Evolutionary conservation across 768 basidiomycete genomes (phyloP).

Genomic region (Ramaria rubella): DNA sequence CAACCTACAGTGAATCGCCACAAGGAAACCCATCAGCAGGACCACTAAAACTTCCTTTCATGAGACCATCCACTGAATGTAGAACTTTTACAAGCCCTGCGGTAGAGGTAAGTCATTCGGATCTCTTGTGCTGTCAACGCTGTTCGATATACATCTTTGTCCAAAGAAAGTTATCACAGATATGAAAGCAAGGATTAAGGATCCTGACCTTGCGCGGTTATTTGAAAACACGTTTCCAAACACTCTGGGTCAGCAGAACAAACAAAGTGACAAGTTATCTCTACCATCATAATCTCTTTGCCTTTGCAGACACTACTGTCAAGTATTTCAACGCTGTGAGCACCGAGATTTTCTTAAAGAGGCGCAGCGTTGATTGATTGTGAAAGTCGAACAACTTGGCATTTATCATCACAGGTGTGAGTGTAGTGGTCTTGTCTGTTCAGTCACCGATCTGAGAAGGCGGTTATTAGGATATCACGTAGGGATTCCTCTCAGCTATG

Average conservation of each 20-base stretch:
- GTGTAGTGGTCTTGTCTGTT: conserved; percentile 16
- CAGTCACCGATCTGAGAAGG: background rate
- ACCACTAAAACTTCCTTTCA: conserved; percentile 57
- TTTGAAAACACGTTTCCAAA: conserved; percentile 84
- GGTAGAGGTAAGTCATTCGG: conserved; percentile 48
- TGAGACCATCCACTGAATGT: conserved; percentile 63
- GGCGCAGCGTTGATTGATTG: conserved; percentile 10
- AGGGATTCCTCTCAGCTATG: conserved; percentile 21
- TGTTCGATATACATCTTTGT: background rate
- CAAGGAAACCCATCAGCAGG: conserved; percentile 58
- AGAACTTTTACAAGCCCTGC: conserved; percentile 71
- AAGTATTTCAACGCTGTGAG: conserved; percentile 62
- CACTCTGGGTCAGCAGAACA: conserved; percentile 73
- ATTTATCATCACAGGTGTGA: conserved; percentile 73
- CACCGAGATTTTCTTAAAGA: background rate
- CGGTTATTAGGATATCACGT: conserved; percentile 61
- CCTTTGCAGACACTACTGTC: conserved; percentile 63
- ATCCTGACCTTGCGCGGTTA: conserved; percentile 69
- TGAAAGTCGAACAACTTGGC: conserved; percentile 58
- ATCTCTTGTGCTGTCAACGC: background rate
- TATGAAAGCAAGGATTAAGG: conserved; percentile 64
- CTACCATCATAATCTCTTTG: background rate
- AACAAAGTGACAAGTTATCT: background rate
- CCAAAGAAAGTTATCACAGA: conserved; percentile 63
- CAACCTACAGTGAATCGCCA: conserved; percentile 43